These are phyloP conservation scores for Cladosporium sp. DNA, from an alignment of 2,329 filamentous ascomycete species.

Conservation along the genomic window DNA sequence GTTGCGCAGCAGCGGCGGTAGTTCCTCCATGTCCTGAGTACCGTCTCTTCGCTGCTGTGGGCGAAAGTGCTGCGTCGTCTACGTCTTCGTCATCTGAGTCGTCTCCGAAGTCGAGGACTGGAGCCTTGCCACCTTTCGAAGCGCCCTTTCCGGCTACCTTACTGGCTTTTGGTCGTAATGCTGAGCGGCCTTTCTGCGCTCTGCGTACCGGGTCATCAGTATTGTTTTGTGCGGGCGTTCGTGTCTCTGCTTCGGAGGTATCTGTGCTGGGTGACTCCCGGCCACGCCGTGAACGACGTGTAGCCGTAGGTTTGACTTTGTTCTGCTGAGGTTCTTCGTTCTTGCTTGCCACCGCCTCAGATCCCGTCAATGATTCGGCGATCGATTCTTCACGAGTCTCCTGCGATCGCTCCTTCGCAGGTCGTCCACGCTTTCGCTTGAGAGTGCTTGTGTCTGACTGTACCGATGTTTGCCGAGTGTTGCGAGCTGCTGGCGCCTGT, in stretches of 20 bases:
- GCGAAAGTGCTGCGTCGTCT: conserved; percentile 8
- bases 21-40: neutral
- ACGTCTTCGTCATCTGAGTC: conserved; percentile 18
- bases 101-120: conserved; percentile 23
- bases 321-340: neutral
- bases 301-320: neutral
- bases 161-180: conserved; percentile 29
- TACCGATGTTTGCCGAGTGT: conserved; percentile 14
- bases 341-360: neutral
- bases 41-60: neutral
- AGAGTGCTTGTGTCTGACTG: conserved; percentile 12
- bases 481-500: neutral
- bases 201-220: conserved; percentile 17
- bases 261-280: conserved; percentile 11
- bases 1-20: neutral
- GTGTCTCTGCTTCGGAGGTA: conserved; percentile 8
- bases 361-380: conserved; percentile 7
- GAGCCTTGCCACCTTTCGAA: conserved; percentile 25
- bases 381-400: conserved; percentile 9
- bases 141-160: conserved; percentile 25
- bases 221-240: conserved; percentile 20
- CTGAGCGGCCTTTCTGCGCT: conserved; percentile 30
- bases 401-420: neutral
- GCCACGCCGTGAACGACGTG: conserved; percentile 6
- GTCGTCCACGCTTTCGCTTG: conserved; percentile 23